phyloP scores from a whole-genome alignment of 345 rosid genomes.

The Atalantia buxifolia region DNA sequence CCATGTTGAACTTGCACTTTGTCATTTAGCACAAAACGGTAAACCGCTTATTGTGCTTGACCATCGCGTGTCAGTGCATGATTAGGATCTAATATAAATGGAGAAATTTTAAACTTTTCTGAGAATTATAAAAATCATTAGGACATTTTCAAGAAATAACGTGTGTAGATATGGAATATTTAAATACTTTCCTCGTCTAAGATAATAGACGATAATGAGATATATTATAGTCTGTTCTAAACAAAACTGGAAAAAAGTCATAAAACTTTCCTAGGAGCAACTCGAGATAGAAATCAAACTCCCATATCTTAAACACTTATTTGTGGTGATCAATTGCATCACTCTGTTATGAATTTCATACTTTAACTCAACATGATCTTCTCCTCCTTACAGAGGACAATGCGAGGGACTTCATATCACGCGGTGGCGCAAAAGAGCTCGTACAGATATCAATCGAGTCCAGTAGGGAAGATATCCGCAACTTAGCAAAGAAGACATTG shows the following conservation, averaged over 20 bases:
- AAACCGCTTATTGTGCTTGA: slow-evolving; percentile 7
- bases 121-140: not conserved
- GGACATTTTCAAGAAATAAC: not conserved
- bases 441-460: slow-evolving; percentile 68
- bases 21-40: slow-evolving; percentile 97
- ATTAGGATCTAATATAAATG: not conserved
- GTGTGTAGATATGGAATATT: not conserved
- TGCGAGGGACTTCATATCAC: slow-evolving; percentile 51
- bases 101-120: not conserved
- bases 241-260: not conserved
- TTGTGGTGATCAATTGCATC: not conserved
- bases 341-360: not conserved
- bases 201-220: not conserved
- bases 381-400: slow-evolving; percentile 56
- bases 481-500: slow-evolving; percentile 80
- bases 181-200: not conserved
- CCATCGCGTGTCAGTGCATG: not conserved
- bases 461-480: slow-evolving; percentile 81
- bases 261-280: not conserved
- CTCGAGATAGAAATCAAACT: not conserved
- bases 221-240: not conserved
- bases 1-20: slow-evolving; percentile 84
- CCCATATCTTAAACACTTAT: not conserved
- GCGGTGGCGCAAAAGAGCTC: slow-evolving; percentile 62
- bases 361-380: not conserved